These are phyloP conservation scores for Rostrohypoxylon terebratum DNA, from an alignment of 495 filamentous ascomycete genomes.

Conservation along the genomic window DNA sequence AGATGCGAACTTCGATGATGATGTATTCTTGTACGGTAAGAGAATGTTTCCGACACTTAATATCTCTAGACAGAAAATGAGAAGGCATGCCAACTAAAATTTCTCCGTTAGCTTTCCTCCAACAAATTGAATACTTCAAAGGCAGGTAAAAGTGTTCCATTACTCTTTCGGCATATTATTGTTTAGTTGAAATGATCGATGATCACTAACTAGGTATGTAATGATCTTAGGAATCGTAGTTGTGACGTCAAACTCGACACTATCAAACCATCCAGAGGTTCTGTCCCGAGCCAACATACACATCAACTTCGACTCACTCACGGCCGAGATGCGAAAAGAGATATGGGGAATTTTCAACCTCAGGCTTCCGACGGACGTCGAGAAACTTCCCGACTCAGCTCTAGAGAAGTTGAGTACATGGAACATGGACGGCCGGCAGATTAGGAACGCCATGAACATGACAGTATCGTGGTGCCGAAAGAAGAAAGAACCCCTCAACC, in stretches of 20 bases:
- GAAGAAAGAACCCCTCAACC: neutral
- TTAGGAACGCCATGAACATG: neutral
- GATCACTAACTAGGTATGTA: neutral
- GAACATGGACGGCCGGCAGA: constrained; percentile 2
- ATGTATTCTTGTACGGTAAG: neutral
- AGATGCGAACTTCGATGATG: neutral
- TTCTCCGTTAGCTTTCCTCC: neutral
- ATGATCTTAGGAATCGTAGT: neutral
- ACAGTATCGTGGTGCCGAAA: neutral
- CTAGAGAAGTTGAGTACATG: neutral
- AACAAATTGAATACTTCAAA: neutral
- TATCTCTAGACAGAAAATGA: no score
- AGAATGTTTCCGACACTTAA: neutral
- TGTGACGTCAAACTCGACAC: neutral
- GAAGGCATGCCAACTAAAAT: neutral
- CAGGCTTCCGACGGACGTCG: neutral
- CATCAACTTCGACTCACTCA: neutral
- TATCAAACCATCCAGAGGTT: neutral
- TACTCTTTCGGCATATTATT: neutral
- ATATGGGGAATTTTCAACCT: neutral
- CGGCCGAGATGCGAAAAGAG: neutral
- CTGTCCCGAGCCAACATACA: neutral
- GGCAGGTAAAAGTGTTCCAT: neutral
- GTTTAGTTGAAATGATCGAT: neutral
- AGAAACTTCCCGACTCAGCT: neutral